phyloP scores from a whole-genome alignment of 352 stramenopile genomes.

The Aphanomyces euteiches region DNA sequence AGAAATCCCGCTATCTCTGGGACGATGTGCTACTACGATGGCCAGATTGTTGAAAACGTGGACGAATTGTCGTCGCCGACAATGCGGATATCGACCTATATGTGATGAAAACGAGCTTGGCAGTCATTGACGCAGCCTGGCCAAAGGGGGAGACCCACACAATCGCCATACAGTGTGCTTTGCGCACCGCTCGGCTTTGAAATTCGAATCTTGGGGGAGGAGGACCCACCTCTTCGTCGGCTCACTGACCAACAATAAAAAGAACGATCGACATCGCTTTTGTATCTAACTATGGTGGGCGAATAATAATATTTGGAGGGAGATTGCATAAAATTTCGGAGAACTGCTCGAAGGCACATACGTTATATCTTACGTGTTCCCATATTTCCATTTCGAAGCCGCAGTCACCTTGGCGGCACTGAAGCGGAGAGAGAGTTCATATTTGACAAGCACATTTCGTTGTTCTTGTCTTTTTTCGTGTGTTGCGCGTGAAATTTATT shows the following conservation, averaged over 20 bases:
- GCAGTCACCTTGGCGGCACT: slow-evolving; percentile 15
- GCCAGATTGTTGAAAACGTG: too few species aligned
- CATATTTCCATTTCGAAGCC: slow-evolving; percentile 26
- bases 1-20: too few species aligned
- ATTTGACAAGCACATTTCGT: slow-evolving; percentile 16
- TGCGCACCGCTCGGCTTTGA: neutral
- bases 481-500: neutral
- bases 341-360: slow-evolving; percentile 9
- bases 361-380: slow-evolving; percentile 19
- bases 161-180: too few species aligned
- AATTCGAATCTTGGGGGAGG: slow-evolving; percentile 18
- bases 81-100: too few species aligned
- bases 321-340: slow-evolving; percentile 5
- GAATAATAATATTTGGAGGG: slow-evolving; percentile 22
- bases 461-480: slow-evolving; percentile 5
- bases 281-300: neutral
- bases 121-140: too few species aligned
- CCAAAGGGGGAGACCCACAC: too few species aligned
- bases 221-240: neutral
- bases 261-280: slow-evolving; percentile 8
- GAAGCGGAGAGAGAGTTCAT: slow-evolving; percentile 11
- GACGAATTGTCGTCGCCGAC: too few species aligned
- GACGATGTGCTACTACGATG: too few species aligned
- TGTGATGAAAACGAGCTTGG: too few species aligned
- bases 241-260: slow-evolving; percentile 20